phyloP scores from a whole-genome alignment of 768 basidiomycete species.

The Lactarius tabidus region DNA sequence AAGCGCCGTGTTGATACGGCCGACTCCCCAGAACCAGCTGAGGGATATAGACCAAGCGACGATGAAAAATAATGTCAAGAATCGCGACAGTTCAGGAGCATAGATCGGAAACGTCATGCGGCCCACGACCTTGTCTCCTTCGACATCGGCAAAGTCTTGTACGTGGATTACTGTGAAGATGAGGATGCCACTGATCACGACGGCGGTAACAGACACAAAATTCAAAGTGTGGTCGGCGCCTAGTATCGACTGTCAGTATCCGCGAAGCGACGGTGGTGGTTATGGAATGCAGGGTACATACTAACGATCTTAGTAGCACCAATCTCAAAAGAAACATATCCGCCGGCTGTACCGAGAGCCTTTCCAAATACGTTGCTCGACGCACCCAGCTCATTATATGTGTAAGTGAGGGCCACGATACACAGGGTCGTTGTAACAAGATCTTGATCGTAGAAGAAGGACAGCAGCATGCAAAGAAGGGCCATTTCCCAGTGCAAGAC shows the following conservation, averaged over 20 bases:
- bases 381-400: conserved; percentile 19
- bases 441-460: conserved; percentile 18
- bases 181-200: conserved; percentile 23
- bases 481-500: conserved; percentile 26
- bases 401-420: conserved; percentile 25
- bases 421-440: conserved; percentile 24
- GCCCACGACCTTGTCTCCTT: conserved; percentile 25
- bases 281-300: conserved; percentile 11
- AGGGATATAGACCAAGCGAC: conserved; percentile 27
- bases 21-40: conserved; percentile 25
- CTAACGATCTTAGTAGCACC: conserved; percentile 24
- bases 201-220: conserved; percentile 21
- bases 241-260: not conserved
- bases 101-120: conserved; percentile 29
- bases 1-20: conserved; percentile 16
- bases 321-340: conserved; percentile 26
- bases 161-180: conserved; percentile 27
- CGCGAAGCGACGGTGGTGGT: not conserved
- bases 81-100: conserved; percentile 24
- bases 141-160: conserved; percentile 30
- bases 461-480: conserved; percentile 21
- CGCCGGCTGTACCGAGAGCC: conserved; percentile 24
- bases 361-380: conserved; percentile 21
- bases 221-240: conserved; percentile 15
- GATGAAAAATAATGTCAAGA: conserved; percentile 24